These are phyloP conservation scores for Tricharina praecox DNA, from an alignment of 495 filamentous ascomycete genomes.

Conservation along the genomic window DNA sequence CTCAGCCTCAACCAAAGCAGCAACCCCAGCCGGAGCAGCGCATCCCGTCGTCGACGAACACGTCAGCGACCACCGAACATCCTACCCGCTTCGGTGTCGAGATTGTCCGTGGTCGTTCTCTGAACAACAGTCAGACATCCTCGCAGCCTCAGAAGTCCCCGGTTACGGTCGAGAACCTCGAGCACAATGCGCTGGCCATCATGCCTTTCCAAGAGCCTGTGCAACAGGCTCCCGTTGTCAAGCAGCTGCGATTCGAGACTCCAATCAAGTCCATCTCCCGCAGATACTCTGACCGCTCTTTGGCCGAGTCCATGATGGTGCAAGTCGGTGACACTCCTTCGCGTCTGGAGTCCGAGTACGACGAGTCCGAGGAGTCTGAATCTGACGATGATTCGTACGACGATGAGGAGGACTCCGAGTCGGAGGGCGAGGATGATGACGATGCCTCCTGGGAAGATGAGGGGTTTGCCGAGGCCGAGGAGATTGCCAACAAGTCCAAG, in stretches of 20 bases:
- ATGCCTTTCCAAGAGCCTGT: slow-evolving; percentile 3
- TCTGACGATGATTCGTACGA: slow-evolving; percentile 9
- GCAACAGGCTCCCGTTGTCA: slow-evolving; percentile 14
- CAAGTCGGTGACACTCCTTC: slow-evolving; percentile 14
- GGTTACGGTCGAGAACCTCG: slow-evolving; percentile 6
- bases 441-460: slow-evolving; percentile 25
- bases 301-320: slow-evolving; percentile 26
- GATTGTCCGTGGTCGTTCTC: slow-evolving; percentile 18
- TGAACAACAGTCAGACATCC: slow-evolving; percentile 1
- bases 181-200: slow-evolving; percentile 9
- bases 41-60: neutral
- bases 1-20: slow-evolving; percentile 10
- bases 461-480: slow-evolving; percentile 18
- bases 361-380: neutral
- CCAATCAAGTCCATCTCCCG: slow-evolving; percentile 10
- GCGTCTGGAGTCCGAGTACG: neutral
- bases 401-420: slow-evolving; percentile 10
- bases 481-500: neutral
- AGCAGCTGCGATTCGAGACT: slow-evolving; percentile 24
- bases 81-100: slow-evolving; percentile 23
- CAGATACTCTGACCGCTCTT: slow-evolving; percentile 17
- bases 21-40: neutral
- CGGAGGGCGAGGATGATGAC: slow-evolving; percentile 9
- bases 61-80: slow-evolving; percentile 18
- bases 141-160: slow-evolving; percentile 3